phyloP scores from a whole-genome alignment of 345 rosid genomes.

The Hirschfeldia incana region DNA sequence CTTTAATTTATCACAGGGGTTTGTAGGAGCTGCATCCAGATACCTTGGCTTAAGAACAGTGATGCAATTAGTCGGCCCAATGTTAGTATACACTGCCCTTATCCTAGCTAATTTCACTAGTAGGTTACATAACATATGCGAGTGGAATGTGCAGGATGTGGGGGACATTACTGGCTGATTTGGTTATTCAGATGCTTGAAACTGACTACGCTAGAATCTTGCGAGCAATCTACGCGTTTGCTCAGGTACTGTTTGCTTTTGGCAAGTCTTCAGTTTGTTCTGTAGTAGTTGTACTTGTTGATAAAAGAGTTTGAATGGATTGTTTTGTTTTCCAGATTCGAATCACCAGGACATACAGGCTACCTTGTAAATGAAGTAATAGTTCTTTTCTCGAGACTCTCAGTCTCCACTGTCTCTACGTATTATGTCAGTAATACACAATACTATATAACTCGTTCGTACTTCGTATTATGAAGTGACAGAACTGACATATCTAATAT shows the following conservation, averaged over 20 bases:
- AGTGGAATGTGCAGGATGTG: conserved; percentile 61
- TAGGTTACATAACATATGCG: not conserved
- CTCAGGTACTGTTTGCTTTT: conserved; percentile 55
- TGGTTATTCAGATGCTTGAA: conserved; percentile 96
- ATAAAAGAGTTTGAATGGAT: not conserved
- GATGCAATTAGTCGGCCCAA: conserved; percentile 72
- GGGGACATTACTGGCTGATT: conserved; percentile 93
- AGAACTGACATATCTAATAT: not conserved
- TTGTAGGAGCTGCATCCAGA: conserved; percentile 84
- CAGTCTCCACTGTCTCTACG: not conserved
- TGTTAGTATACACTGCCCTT: conserved; percentile 42
- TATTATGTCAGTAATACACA: not conserved
- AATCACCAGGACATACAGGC: conserved; percentile 65
- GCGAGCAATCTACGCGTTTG: conserved; percentile 88
- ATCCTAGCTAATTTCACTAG: not conserved
- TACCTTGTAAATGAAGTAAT: conserved; percentile 40
- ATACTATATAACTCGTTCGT: not conserved
- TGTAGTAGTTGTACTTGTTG: not conserved
- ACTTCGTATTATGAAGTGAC: no score
- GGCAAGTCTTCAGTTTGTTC: no score
- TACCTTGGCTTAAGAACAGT: conserved; percentile 82
- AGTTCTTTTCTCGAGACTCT: not conserved
- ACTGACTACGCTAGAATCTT: conserved; percentile 94
- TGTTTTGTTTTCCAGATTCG: conserved; percentile 60
- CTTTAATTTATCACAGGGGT: conserved; percentile 55